Conservation (phyloP, 116 monocot species). For the Papilionanthe hybrid region DNA sequence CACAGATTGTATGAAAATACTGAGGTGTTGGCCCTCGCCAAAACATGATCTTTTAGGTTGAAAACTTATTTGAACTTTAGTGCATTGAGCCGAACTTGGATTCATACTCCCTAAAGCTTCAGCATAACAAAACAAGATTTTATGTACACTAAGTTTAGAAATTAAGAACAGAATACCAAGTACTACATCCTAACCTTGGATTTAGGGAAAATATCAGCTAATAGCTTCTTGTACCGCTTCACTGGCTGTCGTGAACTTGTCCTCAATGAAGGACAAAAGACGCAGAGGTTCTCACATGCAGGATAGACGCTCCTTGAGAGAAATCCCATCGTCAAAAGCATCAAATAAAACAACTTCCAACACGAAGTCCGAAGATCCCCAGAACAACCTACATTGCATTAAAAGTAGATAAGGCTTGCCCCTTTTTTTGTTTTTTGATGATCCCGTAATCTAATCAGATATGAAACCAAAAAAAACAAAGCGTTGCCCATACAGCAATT, state of each 20-base stretch:
- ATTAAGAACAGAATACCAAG: not conserved
- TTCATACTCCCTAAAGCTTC: not conserved
- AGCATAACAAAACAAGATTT: not conserved
- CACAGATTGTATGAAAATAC: not conserved
- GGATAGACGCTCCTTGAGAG: constrained; percentile 66
- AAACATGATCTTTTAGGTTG: not conserved
- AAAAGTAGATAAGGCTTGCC: not conserved
- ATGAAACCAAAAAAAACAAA: too few species aligned
- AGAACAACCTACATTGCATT: not conserved
- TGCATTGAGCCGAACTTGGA: not conserved
- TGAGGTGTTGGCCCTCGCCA: not conserved
- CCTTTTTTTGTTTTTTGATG: too few species aligned
- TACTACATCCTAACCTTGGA: constrained; percentile 29
- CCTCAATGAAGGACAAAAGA: constrained; percentile 73
- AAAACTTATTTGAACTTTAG: not conserved
- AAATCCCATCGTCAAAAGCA: constrained; percentile 41
- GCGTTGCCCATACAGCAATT: too few species aligned
- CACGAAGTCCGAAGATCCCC: not conserved
- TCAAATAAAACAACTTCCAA: not conserved
- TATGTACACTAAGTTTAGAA: not conserved
- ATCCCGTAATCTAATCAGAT: too few species aligned
- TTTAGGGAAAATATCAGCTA: constrained; percentile 75
- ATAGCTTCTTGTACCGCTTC: constrained; percentile 87
- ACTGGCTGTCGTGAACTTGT: constrained; percentile 82
- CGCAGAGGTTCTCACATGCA: constrained; percentile 53